phyloP scores from a whole-genome alignment of 2,329 filamentous ascomycete genomes.

The Neospermospora avenae region DNA sequence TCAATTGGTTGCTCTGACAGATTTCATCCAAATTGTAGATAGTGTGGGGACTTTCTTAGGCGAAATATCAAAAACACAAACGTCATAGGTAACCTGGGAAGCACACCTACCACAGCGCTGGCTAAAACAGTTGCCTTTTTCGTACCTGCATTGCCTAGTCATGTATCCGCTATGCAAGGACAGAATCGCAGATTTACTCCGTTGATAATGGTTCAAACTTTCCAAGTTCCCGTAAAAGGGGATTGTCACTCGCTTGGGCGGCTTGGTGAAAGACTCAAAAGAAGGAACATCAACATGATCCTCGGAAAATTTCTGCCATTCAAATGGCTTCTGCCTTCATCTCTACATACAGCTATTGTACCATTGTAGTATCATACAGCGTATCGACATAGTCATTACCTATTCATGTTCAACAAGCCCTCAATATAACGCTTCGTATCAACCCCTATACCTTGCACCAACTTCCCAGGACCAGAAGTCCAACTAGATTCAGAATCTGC shows the following conservation, averaged over 20 bases:
- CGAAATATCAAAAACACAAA: background rate
- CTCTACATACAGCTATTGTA: background rate
- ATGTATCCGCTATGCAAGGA: background rate
- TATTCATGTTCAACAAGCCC: conserved; percentile 58
- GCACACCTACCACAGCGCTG: background rate
- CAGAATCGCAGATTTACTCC: no score
- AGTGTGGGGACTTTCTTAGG: background rate
- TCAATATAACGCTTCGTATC: conserved; percentile 76
- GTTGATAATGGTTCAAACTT: background rate
- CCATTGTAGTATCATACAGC: background rate
- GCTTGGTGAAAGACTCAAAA: no score
- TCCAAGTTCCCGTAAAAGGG: no score
- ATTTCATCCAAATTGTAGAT: background rate
- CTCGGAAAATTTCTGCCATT: no score
- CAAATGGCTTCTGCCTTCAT: background rate
- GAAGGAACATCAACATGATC: no score
- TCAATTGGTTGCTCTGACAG: background rate
- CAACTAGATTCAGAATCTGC: conserved; percentile 42
- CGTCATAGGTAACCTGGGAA: background rate
- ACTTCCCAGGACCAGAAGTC: conserved; percentile 54
- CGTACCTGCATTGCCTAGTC: no score
- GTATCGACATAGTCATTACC: conserved; percentile 11
- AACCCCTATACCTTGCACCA: conserved; percentile 72
- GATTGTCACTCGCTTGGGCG: no score
- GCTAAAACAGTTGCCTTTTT: background rate